Evolutionary conservation across 495 filamentous ascomycete genomes (phyloP).

Genomic region (Diplogelasinospora grovesii): DNA sequence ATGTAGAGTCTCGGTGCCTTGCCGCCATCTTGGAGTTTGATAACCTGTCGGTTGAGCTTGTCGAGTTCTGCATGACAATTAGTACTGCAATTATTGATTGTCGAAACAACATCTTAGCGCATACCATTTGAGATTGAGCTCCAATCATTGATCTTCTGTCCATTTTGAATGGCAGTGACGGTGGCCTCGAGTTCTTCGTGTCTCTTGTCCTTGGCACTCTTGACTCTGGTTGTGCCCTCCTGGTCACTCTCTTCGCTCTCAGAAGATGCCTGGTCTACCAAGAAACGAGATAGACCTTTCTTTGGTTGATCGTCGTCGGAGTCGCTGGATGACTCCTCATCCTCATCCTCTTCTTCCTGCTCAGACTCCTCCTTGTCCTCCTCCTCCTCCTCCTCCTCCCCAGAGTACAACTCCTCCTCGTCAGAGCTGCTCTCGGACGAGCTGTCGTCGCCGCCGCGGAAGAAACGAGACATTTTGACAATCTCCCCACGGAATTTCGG

Average conservation of each 20-base stretch:
- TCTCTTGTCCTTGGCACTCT: constrained; percentile 97
- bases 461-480: constrained; percentile 85
- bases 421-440: constrained; percentile 76
- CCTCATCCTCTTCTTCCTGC: constrained; percentile 41
- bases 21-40: constrained; percentile 67
- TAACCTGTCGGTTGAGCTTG: constrained; percentile 86
- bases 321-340: constrained; percentile 56
- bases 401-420: constrained; percentile 85
- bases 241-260: constrained; percentile 81
- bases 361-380: constrained; percentile 43
- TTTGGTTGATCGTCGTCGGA: constrained; percentile 56
- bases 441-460: constrained; percentile 87
- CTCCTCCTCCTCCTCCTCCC: constrained; percentile 58
- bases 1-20: constrained; percentile 84
- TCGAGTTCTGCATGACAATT: constrained; percentile 69
- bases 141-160: constrained; percentile 96
- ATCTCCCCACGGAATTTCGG: too few relatives aligned
- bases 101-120: constrained; percentile 22
- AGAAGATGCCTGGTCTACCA: constrained; percentile 60
- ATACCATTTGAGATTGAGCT: constrained; percentile 80
- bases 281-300: constrained; percentile 70
- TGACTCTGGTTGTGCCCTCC: constrained; percentile 75
- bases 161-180: constrained; percentile 87
- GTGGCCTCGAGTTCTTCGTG: constrained; percentile 87
- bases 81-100: too few relatives aligned